Conservation (phyloP, 345 rosid genomes). For the Euphorbia pulcherrima region DNA sequence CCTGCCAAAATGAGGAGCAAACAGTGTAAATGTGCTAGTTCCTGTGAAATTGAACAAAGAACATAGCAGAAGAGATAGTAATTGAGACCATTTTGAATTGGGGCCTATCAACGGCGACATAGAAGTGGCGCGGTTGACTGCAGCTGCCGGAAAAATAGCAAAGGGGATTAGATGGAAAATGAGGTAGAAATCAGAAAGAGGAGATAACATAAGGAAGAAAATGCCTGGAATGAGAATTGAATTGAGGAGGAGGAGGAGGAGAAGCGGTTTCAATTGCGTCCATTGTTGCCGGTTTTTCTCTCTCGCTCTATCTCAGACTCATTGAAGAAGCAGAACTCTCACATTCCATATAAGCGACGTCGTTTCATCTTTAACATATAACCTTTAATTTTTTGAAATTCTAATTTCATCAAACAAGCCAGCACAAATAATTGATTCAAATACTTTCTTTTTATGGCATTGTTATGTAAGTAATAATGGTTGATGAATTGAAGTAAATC, state of each 20-base stretch:
- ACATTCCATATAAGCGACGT: not conserved
- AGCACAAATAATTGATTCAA: too few relatives aligned
- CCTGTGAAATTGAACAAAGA: not conserved
- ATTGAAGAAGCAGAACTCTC: too few relatives aligned
- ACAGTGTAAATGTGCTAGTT: not conserved
- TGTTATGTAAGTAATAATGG: too few relatives aligned
- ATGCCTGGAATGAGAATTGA: constrained; percentile 35
- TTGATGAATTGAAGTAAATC: too few relatives aligned
- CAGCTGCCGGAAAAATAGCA: constrained; percentile 1
- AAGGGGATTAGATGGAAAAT: not conserved
- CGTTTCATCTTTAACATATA: not conserved
- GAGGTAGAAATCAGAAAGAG: not conserved
- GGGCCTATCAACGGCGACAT: constrained; percentile 79
- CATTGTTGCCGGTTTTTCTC: not conserved
- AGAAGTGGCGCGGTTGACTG: constrained; percentile 75
- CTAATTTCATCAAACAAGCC: too few relatives aligned
- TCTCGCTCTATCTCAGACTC: too few relatives aligned
- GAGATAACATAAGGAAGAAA: not conserved
- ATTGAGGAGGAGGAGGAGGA: constrained; percentile 37
- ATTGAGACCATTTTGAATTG: constrained; percentile 72
- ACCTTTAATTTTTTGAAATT: too few relatives aligned
- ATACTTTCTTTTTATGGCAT: too few relatives aligned
- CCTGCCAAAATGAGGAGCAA: constrained; percentile 34
- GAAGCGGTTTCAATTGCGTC: constrained; percentile 38
- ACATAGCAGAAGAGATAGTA: not conserved